Evolutionary conservation across 148 eudicot genomes (phyloP).

Genomic region (Rheum nobile): DNA sequence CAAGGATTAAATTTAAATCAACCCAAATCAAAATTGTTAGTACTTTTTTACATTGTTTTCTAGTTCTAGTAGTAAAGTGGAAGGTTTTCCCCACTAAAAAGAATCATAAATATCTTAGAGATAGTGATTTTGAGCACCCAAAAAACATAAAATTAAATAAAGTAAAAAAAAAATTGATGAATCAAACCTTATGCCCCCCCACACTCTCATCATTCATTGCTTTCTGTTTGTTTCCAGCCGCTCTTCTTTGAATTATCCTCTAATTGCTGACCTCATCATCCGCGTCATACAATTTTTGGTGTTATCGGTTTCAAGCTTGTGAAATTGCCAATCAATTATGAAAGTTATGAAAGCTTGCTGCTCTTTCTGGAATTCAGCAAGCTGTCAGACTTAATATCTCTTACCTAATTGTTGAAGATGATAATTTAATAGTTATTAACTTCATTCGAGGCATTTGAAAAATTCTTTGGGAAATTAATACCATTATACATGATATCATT

Average conservation of each 20-base stretch:
- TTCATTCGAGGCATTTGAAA: no score
- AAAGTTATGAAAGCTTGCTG: no score
- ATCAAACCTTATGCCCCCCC: not conserved
- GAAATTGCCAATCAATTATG: no score
- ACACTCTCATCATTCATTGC: not conserved
- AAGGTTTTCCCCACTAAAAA: not conserved
- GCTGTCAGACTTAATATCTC: no score
- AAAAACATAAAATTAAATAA: not conserved
- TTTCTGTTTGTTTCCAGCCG: constrained; percentile 1
- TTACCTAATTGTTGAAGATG: no score
- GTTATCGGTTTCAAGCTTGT: not conserved
- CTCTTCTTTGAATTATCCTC: not conserved
- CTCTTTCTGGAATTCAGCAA: no score
- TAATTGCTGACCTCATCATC: not conserved
- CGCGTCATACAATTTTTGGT: not conserved
- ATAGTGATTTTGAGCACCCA: not conserved
- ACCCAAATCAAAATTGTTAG: not conserved
- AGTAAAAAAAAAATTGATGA: not conserved
- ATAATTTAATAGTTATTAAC: no score
- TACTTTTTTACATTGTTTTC: no score
- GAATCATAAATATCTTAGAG: not conserved
- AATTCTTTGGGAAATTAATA: no score
- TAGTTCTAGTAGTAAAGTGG: not conserved
- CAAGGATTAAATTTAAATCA: not conserved
- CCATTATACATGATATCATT: no score